Evolutionary conservation across 495 filamentous ascomycete species (phyloP).

Genomic region (Podospora comata): DNA sequence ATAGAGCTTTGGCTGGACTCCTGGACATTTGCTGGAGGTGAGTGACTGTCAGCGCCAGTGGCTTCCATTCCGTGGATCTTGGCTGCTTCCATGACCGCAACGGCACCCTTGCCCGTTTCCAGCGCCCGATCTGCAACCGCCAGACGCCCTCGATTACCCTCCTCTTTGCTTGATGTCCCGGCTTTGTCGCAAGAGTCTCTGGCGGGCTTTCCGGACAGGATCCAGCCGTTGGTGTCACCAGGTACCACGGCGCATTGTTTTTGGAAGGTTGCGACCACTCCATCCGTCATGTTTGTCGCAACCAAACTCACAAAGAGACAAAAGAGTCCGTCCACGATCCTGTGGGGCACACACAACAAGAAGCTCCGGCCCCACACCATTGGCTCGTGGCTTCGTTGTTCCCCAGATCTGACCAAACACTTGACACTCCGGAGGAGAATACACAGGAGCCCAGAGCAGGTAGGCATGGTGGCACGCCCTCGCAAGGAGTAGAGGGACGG

Average conservation of each 20-base stretch:
- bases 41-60: background rate
- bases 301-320: background rate
- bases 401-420: background rate
- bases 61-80: slow-evolving; percentile 2
- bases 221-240: slow-evolving; percentile 4
- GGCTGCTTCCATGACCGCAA: slow-evolving; percentile 6
- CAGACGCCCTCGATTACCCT: slow-evolving; percentile 9
- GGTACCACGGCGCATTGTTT: background rate
- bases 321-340: background rate
- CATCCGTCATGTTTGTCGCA: background rate
- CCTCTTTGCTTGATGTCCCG: slow-evolving; percentile 9
- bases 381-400: background rate
- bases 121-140: slow-evolving; percentile 31
- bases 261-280: background rate
- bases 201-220: background rate
- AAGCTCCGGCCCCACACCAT: background rate
- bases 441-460: too few species aligned
- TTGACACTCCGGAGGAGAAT: background rate
- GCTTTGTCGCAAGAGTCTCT: slow-evolving; percentile 14
- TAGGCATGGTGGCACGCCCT: background rate
- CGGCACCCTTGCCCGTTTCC: slow-evolving; percentile 27
- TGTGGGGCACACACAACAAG: background rate
- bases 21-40: background rate
- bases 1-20: background rate
- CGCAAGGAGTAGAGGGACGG: background rate